Evolutionary conservation across 2,329 filamentous ascomycete species (phyloP).

Genomic region (Colletotrichum godetiae): DNA sequence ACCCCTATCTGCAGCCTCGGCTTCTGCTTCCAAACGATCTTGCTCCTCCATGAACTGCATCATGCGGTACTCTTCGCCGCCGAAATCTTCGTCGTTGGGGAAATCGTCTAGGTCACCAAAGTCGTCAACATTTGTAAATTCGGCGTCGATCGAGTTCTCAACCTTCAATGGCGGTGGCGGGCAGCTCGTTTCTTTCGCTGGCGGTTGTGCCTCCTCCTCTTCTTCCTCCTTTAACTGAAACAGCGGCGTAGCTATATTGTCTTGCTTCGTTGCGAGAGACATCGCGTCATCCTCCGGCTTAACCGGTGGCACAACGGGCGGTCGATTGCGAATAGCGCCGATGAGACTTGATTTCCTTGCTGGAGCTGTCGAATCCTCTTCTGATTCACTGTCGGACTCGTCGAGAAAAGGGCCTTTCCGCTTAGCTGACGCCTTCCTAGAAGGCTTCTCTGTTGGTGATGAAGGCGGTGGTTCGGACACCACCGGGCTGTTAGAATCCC

Average conservation of each 20-base stretch:
- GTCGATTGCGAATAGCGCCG: background rate
- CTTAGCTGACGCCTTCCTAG: conserved; percentile 38
- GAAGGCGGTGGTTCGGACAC: conserved; percentile 4
- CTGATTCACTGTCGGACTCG: conserved; percentile 71
- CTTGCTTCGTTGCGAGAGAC: background rate
- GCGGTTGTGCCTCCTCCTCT: background rate
- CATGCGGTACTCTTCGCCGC: conserved; percentile 74
- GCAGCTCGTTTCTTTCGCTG: conserved; percentile 33
- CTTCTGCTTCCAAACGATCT: conserved; percentile 69
- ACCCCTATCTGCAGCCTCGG: conserved; percentile 59
- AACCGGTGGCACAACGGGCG: background rate
- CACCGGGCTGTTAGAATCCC: background rate
- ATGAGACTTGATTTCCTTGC: background rate
- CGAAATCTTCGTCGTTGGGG: conserved; percentile 57
- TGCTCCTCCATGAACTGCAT: conserved; percentile 82
- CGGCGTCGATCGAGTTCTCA: conserved; percentile 44
- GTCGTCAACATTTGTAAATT: conserved; percentile 50
- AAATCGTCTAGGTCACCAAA: conserved; percentile 67
- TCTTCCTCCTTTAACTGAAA: background rate
- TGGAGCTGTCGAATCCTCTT: conserved; percentile 38
- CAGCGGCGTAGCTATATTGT: background rate
- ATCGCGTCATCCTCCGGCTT: background rate
- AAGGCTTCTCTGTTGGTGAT: conserved; percentile 5
- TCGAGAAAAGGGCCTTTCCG: conserved; percentile 74
- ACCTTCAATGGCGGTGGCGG: conserved; percentile 40